phyloP scores from a whole-genome alignment of 208 protist genomes.

The Leishmania martiniquensis region DNA sequence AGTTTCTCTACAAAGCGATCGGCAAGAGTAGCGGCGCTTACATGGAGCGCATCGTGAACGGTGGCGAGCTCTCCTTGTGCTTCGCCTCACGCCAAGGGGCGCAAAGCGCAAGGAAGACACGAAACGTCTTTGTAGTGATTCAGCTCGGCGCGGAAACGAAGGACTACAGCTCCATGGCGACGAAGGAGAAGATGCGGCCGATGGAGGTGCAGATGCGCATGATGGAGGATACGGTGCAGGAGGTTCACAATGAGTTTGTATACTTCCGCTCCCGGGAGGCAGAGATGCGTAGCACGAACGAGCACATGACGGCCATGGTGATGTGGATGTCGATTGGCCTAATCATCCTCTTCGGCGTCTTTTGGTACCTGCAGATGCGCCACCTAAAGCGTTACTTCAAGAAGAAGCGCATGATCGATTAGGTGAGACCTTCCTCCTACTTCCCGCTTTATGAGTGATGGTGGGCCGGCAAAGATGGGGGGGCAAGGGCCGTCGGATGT shows the following conservation, averaged over 20 bases:
- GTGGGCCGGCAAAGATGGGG: background rate
- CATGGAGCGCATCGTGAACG: conserved; percentile 34
- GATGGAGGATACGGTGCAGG: conserved; percentile 85
- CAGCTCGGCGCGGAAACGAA: conserved; percentile 55
- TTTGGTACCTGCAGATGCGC: conserved; percentile 71
- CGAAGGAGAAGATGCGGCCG: conserved; percentile 89
- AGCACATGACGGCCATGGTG: conserved; percentile 76
- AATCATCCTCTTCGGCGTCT: conserved; percentile 70
- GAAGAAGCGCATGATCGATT: conserved; percentile 93
- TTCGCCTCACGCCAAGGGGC: conserved; percentile 42
- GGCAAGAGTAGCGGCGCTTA: conserved; percentile 46
- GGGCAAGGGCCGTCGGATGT: background rate
- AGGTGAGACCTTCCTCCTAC: background rate
- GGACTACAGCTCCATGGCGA: conserved; percentile 75
- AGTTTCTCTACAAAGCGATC: conserved; percentile 19
- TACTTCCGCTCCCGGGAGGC: conserved; percentile 89
- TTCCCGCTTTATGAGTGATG: background rate
- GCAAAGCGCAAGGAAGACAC: conserved; percentile 1
- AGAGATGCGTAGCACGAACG: conserved; percentile 89
- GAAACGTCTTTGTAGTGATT: conserved; percentile 16
- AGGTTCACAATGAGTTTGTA: conserved; percentile 84
- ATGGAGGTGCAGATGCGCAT: conserved; percentile 90
- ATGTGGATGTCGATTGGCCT: conserved; percentile 64
- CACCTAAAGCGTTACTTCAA: conserved; percentile 88
- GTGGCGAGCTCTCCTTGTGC: conserved; percentile 81